Evolutionary conservation across 2,329 filamentous ascomycete genomes (phyloP).

Genomic region (Cordyceps militaris): DNA sequence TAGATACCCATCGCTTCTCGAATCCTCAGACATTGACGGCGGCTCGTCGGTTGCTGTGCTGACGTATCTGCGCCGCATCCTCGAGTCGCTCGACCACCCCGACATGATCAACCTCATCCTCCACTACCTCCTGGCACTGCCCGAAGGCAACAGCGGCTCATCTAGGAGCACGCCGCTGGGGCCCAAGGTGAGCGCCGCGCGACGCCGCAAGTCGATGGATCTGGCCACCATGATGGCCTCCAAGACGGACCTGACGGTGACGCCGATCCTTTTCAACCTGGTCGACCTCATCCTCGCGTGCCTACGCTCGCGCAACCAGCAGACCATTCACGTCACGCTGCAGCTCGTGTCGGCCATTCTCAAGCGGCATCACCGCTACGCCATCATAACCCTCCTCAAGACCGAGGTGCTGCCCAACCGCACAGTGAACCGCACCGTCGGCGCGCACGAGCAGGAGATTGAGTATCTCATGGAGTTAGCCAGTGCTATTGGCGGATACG

Average conservation of each 20-base stretch:
- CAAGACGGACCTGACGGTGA: slow-evolving; percentile 64
- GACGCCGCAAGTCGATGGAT: slow-evolving; percentile 83
- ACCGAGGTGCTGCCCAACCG: slow-evolving; percentile 52
- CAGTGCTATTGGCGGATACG: slow-evolving; percentile 58
- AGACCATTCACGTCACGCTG: slow-evolving; percentile 84
- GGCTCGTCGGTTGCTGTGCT: slow-evolving; percentile 94
- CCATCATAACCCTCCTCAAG: slow-evolving; percentile 67
- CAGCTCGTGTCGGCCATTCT: slow-evolving; percentile 82
- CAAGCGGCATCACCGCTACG: slow-evolving; percentile 81
- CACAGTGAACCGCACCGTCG: slow-evolving; percentile 56
- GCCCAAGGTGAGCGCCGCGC: slow-evolving; percentile 58
- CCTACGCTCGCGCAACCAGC: slow-evolving; percentile 72
- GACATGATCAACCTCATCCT: slow-evolving; percentile 93
- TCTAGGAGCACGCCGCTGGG: slow-evolving; percentile 30
- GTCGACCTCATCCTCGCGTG: slow-evolving; percentile 86
- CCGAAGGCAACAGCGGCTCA: slow-evolving; percentile 40
- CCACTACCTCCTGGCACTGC: slow-evolving; percentile 81
- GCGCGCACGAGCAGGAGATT: slow-evolving; percentile 68
- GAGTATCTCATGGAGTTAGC: slow-evolving; percentile 65
- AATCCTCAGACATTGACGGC: slow-evolving; percentile 94
- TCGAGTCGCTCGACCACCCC: slow-evolving; percentile 86
- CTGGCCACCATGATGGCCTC: slow-evolving; percentile 72
- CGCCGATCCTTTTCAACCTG: slow-evolving; percentile 85
- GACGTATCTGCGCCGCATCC: slow-evolving; percentile 83
- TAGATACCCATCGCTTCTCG: slow-evolving; percentile 88